These are phyloP conservation scores for Aspergillus sparsus DNA, from an alignment of 495 filamentous ascomycete species.

Conservation along the genomic window DNA sequence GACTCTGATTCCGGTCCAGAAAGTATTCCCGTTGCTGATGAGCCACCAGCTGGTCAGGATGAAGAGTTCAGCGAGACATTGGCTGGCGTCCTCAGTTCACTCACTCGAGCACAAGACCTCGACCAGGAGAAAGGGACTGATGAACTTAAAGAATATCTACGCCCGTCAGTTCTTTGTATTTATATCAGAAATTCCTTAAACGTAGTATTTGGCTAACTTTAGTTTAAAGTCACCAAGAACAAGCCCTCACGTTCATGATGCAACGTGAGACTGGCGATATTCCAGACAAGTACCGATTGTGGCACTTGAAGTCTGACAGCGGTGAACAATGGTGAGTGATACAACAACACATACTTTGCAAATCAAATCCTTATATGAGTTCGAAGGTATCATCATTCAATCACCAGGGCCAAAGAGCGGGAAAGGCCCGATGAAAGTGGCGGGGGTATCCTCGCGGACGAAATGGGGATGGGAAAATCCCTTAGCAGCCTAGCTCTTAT, in stretches of 20 bases:
- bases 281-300: constrained; percentile 2
- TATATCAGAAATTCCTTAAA: neutral
- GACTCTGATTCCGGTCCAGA: neutral
- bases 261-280: constrained; percentile 14
- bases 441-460: constrained; percentile 10
- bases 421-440: constrained; percentile 5
- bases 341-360: neutral
- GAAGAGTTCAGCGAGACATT: constrained; percentile 10
- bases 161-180: constrained; percentile 4
- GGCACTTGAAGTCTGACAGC: neutral
- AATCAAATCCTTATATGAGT: neutral
- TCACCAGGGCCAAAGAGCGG: neutral
- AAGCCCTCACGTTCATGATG: constrained; percentile 8
- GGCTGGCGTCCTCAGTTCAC: neutral
- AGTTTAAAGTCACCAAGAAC: constrained; percentile 8
- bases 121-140: neutral
- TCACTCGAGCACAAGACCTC: neutral
- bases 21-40: neutral
- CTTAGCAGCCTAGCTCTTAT: constrained; percentile 7
- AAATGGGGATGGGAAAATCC: constrained; percentile 16
- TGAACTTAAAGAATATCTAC: constrained; percentile 2
- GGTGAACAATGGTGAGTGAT: neutral
- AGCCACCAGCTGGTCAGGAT: neutral
- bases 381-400: constrained; percentile 8
- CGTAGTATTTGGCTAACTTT: neutral